These are phyloP conservation scores for Paraphoma chrysanthemicola DNA, from an alignment of 2,329 filamentous ascomycete species.

Conservation along the genomic window DNA sequence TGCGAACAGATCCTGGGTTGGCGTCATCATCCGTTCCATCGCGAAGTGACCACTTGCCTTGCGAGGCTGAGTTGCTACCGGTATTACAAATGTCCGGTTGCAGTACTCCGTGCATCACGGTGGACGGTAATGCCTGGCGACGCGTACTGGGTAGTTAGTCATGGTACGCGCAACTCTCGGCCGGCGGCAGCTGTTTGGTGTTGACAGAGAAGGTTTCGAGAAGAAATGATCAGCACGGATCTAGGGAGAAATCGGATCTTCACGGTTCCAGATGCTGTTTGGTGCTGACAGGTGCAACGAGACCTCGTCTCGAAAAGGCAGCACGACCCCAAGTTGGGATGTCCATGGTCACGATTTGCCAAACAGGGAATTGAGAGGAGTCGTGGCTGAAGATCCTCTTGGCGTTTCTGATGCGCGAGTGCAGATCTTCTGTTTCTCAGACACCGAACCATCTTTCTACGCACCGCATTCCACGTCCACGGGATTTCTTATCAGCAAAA, in stretches of 20 bases:
- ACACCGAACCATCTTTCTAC: not conserved
- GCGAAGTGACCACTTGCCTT: not conserved
- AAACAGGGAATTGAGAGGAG: constrained; percentile 8
- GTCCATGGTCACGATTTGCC: constrained; percentile 5
- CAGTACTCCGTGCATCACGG: no score
- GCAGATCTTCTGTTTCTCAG: constrained; percentile 4
- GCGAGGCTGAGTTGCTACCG: no score
- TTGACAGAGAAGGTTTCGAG: not conserved
- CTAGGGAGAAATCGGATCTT: constrained; percentile 14
- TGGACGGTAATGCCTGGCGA: no score
- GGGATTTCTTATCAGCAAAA: not conserved
- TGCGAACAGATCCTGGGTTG: not conserved
- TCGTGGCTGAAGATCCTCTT: constrained; percentile 3
- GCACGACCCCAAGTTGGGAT: constrained; percentile 1
- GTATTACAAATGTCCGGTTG: no score
- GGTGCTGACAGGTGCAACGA: constrained; percentile 7
- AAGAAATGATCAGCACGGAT: constrained; percentile 12
- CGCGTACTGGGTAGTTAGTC: not conserved
- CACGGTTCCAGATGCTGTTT: constrained; percentile 2
- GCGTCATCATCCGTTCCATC: not conserved
- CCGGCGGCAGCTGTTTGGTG: not conserved
- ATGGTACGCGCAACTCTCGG: not conserved
- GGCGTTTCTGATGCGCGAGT: not conserved
- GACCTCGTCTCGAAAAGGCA: constrained; percentile 14
- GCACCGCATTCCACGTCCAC: constrained; percentile 1